Evolutionary conservation across 176 grass and related monocot genomes (phyloP), one percentile per base, ranked within the genome.

Genomic region (Oryza punctata): DNA sequence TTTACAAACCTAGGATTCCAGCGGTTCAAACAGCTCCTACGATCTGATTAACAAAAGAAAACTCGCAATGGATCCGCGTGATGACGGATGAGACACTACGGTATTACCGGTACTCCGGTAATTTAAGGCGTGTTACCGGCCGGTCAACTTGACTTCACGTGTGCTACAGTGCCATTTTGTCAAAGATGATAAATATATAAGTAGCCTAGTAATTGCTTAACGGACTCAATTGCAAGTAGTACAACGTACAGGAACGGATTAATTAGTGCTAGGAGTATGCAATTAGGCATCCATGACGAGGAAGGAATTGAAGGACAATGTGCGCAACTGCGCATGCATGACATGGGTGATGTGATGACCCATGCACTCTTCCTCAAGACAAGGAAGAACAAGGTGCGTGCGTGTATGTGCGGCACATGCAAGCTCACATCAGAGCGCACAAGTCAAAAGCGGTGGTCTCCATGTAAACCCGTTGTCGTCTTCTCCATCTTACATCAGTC

Each of bases 391-490:
- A 63, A 11, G 65, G 37, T 7, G 37, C 54, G 6, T 79, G 27
- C 28, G 63, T 87, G 68, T 67, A 41, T 47, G 67, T 59, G 18
- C 0, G 0, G 13, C 16, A 32, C 14, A 16, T 29, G 28, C 33
- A 54, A 73, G 77, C 77, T 28, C 43, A 21, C 23, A 7, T 61
- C 57, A 61, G 60, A 27, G 6, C 24, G 77, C 84, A 13, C 45
- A 81, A 47, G 64, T 82, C 72, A 87, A 69, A 21, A 65, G 72
- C 79, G 37, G 49, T 81, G 85, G 38, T 82, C 38, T 71, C 65
- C 65, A 44, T 57, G 85, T 24, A 32, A 61, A 9, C n/a, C n/a
- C 57, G 14, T 47, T 80, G 87, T 79, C 69, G 74, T 84, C 75
- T 54, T 46, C 21, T 61, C 57, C 1, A 61, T 61, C 25, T 57